phyloP scores from a whole-genome alignment of 305 asterid genomes.

The Solanum chacoense region DNA sequence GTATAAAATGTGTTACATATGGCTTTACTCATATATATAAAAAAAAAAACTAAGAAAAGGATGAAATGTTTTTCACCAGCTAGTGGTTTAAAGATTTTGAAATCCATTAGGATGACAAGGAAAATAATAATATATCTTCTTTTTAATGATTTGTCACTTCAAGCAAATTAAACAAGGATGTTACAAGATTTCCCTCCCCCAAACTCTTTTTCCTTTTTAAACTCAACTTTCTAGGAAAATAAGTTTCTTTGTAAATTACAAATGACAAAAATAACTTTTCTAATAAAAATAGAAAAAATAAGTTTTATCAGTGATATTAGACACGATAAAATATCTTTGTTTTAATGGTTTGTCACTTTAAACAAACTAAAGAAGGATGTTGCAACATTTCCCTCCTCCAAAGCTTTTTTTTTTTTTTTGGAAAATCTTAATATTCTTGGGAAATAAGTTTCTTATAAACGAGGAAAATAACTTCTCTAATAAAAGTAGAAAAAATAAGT shows the following conservation, averaged over 20 bases:
- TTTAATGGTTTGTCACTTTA: background rate
- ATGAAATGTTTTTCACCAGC: background rate
- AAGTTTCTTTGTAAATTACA: too few relatives aligned
- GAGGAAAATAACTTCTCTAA: too few relatives aligned
- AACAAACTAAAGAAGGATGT: background rate
- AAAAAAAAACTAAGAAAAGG: too few relatives aligned
- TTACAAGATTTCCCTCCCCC: background rate
- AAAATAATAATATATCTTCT: background rate
- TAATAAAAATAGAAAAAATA: too few relatives aligned
- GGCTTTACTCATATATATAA: background rate
- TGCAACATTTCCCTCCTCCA: background rate
- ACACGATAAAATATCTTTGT: background rate
- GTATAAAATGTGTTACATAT: background rate
- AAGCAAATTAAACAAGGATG: background rate
- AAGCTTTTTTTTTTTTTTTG: too few relatives aligned
- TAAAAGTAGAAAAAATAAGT: too few relatives aligned
- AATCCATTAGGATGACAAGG: background rate
- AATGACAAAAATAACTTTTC: too few relatives aligned
- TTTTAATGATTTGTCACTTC: background rate
- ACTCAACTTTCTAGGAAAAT: too few relatives aligned
- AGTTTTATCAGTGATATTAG: too few relatives aligned
- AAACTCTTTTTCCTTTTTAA: background rate
- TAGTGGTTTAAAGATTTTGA: background rate
- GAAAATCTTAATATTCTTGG: background rate
- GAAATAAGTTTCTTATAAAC: too few relatives aligned